phyloP scores from a whole-genome alignment of 192 early-diverging fungal genomes.

The Entomortierella chlamydospora region DNA sequence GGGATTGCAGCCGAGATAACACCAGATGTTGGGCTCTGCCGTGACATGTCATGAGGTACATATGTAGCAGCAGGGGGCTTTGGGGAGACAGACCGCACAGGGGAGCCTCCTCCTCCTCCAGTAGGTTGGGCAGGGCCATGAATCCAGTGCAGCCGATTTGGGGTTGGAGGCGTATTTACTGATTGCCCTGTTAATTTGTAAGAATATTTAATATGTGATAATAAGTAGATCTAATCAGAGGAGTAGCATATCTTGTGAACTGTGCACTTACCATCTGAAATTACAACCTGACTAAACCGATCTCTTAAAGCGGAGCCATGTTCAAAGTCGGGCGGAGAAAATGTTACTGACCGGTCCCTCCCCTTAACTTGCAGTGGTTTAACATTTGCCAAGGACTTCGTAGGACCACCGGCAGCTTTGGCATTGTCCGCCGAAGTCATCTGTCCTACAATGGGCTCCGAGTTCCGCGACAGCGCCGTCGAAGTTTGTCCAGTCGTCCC shows the following conservation, averaged over 20 bases:
- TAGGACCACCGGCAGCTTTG: neutral
- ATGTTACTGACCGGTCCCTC: neutral
- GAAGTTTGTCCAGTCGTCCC: neutral
- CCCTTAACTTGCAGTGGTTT: constrained; percentile 7
- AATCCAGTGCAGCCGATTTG: neutral
- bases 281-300: too few relatives aligned
- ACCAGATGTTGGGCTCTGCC: constrained; percentile 2
- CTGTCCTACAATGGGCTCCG: constrained; percentile 10
- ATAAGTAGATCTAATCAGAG: too few relatives aligned
- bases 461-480: constrained; percentile 1
- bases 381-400: constrained; percentile 8
- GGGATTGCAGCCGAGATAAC: constrained; percentile 4
- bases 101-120: too few relatives aligned
- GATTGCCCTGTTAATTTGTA: too few relatives aligned
- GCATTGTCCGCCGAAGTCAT: too few relatives aligned
- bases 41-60: neutral
- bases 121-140: neutral
- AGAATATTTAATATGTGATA: too few relatives aligned
- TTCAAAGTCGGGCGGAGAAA: neutral
- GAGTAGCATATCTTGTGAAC: too few relatives aligned
- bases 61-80: neutral
- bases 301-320: too few relatives aligned
- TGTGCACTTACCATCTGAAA: too few relatives aligned
- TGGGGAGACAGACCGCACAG: constrained; percentile 3
- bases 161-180: neutral